Conservation (phyloP, 177 flowering plant species). For the Vitis hybrid region DNA sequence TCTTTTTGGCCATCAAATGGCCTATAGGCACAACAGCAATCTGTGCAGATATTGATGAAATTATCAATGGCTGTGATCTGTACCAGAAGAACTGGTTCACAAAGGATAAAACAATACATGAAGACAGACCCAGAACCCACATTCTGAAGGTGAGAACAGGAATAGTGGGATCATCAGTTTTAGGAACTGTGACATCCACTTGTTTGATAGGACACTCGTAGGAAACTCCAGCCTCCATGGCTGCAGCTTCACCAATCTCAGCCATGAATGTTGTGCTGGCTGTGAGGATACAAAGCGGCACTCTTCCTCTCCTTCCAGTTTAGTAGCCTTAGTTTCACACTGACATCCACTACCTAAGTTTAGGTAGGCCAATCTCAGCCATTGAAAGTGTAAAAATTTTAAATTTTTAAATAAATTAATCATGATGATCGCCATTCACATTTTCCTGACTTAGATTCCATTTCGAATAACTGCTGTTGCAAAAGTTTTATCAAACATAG, state of each 20-base stretch:
- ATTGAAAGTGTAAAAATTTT: too few species aligned
- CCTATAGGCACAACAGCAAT: conserved; percentile 54
- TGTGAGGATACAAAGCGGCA: too few species aligned
- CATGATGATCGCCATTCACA: too few species aligned
- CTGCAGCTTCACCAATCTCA: neutral
- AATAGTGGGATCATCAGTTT: conserved; percentile 44
- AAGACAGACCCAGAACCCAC: conserved; percentile 44
- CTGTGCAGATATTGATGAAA: conserved; percentile 40
- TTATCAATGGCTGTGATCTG: conserved; percentile 29
- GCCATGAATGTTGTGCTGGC: conserved; percentile 6
- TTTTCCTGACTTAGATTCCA: too few species aligned
- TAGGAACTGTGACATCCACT: conserved; percentile 49
- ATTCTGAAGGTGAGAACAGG: conserved; percentile 46
- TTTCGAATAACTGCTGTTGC: too few species aligned
- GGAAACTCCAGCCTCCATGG: conserved; percentile 7
- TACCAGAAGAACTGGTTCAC: conserved; percentile 59
- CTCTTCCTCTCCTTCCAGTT: too few species aligned
- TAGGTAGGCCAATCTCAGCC: too few species aligned
- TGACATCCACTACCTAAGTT: too few species aligned
- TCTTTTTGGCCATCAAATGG: conserved; percentile 37
- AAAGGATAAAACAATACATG: conserved; percentile 39
- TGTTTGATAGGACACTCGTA: conserved; percentile 32
- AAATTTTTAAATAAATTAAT: too few species aligned
- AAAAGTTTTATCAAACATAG: too few species aligned
- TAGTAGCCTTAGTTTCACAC: too few species aligned